phyloP scores from a whole-genome alignment of 1,139 yeast species.

The Hansenula sp. region DNA sequence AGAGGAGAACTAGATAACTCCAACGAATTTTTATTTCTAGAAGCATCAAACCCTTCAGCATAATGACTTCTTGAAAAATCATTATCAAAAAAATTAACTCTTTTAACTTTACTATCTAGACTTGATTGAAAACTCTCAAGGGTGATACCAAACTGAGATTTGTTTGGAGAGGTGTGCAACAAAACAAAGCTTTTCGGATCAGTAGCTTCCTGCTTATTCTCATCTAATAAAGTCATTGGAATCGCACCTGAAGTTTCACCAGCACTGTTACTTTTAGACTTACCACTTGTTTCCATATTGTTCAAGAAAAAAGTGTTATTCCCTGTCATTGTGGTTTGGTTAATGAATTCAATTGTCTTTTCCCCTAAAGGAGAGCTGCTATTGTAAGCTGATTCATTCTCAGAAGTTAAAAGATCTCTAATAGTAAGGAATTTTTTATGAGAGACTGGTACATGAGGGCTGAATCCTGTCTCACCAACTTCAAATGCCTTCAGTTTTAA shows the following conservation, averaged over 20 bases:
- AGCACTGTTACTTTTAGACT: neutral
- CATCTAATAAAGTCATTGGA: neutral
- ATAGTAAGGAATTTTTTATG: neutral
- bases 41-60: neutral
- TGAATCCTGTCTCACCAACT: neutral
- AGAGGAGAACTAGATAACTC: conserved; percentile 12
- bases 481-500: neutral
- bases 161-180: neutral
- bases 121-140: neutral
- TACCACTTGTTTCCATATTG: neutral
- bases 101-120: neutral
- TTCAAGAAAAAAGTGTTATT: neutral
- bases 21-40: neutral
- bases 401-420: neutral
- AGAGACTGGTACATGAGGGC: neutral
- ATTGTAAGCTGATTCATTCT: neutral
- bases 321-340: conserved; percentile 1
- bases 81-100: neutral
- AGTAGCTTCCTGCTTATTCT: neutral
- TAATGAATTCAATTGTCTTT: neutral
- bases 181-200: neutral
- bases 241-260: neutral
- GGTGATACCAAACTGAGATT: neutral
- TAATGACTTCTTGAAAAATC: neutral
- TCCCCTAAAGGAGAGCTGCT: neutral